phyloP scores from a whole-genome alignment of 768 basidiomycete genomes.

The Termitomyces sp. region DNA sequence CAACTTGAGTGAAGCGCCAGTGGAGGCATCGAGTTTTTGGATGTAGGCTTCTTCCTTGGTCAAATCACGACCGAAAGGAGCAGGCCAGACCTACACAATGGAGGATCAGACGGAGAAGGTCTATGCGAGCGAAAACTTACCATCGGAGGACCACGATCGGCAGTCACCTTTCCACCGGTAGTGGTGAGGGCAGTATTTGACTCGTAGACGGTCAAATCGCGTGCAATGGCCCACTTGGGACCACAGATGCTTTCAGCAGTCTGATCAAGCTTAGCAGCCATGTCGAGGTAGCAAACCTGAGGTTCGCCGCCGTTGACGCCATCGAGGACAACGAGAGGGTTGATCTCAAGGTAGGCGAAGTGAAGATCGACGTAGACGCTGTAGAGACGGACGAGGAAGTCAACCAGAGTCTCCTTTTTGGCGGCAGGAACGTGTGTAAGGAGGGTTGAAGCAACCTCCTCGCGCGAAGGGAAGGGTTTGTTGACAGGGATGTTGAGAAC shows the following conservation, averaged over 20 bases:
- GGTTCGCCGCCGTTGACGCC: conserved; percentile 60
- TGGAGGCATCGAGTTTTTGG: conserved; percentile 94
- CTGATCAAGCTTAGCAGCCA: conserved; percentile 99
- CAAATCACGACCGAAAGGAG: conserved; percentile 94
- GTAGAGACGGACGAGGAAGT: conserved; percentile 94
- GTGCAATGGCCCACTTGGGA: conserved; percentile 97
- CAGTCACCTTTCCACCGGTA: conserved; percentile 54
- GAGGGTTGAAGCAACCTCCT: conserved; percentile 68
- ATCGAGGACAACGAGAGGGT: conserved; percentile 94
- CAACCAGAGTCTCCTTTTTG: conserved; percentile 88
- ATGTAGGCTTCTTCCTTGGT: conserved; percentile 99
- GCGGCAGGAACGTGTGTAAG: conserved; percentile 77
- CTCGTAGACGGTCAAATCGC: conserved; percentile 79
- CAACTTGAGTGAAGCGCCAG: conserved; percentile 96
- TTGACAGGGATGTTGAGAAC: conserved; percentile 79
- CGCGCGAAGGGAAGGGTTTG: conserved; percentile 76
- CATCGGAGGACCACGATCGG: conserved; percentile 98
- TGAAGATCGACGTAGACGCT: conserved; percentile 97
- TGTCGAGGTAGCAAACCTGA: conserved; percentile 93
- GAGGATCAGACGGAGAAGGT: not conserved
- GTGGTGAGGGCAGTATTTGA: conserved; percentile 12
- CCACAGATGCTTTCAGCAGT: conserved; percentile 98
- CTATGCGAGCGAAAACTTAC: conserved; percentile 25
- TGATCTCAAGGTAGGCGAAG: conserved; percentile 99
- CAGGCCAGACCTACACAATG: conserved; percentile 62